phyloP scores from a whole-genome alignment of 1,284 basidiomycete species.

The Schizopora paradoxa region DNA sequence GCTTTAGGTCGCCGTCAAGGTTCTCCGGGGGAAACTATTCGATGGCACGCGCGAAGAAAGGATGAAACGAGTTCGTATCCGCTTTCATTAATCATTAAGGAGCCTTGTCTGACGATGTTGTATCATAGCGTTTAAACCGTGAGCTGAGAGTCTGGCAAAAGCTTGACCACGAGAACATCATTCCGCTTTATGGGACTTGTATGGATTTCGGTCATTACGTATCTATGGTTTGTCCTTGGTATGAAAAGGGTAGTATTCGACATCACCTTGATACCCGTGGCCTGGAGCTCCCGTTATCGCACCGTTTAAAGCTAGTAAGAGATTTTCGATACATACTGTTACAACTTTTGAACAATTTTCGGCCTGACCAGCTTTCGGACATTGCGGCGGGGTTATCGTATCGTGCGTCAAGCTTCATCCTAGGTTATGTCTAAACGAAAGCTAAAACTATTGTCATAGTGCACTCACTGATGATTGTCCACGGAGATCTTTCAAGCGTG shows the following conservation, averaged over 20 bases:
- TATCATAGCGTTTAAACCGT: slow-evolving; percentile 20
- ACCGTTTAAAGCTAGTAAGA: slow-evolving; percentile 22
- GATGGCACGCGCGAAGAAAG: slow-evolving; percentile 7
- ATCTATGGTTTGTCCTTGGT: slow-evolving; percentile 29
- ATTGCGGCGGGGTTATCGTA: slow-evolving; percentile 13
- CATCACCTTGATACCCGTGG: slow-evolving; percentile 19
- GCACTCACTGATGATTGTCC: slow-evolving; percentile 12
- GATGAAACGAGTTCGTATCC: slow-evolving; percentile 18
- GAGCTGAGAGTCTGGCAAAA: slow-evolving; percentile 26
- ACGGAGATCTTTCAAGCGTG: slow-evolving; percentile 16
- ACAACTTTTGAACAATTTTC: not conserved
- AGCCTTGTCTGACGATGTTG: not conserved
- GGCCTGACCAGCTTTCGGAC: slow-evolving; percentile 5
- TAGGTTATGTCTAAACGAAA: not conserved
- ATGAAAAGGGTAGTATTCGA: slow-evolving; percentile 23
- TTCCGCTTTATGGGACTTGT: slow-evolving; percentile 23
- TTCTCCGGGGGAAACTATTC: slow-evolving; percentile 3
- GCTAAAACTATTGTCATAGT: slow-evolving; percentile 8
- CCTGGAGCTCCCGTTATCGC: slow-evolving; percentile 13
- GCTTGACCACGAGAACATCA: slow-evolving; percentile 25
- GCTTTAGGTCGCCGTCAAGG: slow-evolving; percentile 28
- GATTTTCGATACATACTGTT: not conserved
- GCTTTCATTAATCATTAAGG: not conserved
- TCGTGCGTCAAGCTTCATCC: not conserved
- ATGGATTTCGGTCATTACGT: slow-evolving; percentile 23